Percentiles rank a stretch among this genome's conserved stretches.
Evolutionary conservation across 164 flowering plant genomes (phyloP).

Genomic region (Akebia trifoliata): DNA sequence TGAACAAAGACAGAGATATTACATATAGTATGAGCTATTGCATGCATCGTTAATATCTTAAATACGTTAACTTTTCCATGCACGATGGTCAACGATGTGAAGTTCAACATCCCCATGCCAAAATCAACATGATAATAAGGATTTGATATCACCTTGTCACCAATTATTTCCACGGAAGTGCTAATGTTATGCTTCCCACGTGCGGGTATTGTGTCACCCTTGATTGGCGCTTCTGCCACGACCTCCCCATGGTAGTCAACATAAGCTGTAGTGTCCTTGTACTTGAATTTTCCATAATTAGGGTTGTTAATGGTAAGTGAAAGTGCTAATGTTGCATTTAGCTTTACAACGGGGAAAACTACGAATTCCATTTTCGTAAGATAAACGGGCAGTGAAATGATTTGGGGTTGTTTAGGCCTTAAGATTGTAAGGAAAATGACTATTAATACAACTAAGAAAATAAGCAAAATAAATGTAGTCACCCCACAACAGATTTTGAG

Average conservation of each 20-base stretch:
- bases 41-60: constrained; percentile 31
- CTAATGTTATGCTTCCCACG: constrained; percentile 21
- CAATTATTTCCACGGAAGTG: constrained; percentile 17
- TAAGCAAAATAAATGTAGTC: constrained; percentile 18
- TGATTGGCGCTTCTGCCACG: constrained; percentile 31
- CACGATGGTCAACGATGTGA: constrained; percentile 27
- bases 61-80: constrained; percentile 30
- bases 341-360: constrained; percentile 3
- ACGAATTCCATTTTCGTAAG: constrained; percentile 11
- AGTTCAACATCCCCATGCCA: constrained; percentile 21
- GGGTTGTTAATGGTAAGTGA: constrained; percentile 28
- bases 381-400: constrained; percentile 16
- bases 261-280: constrained; percentile 19
- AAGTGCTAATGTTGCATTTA: constrained; percentile 26
- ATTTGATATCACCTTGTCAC: constrained; percentile 19
- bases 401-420: constrained; percentile 38
- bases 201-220: constrained; percentile 24
- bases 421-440: constrained; percentile 34
- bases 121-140: constrained; percentile 23
- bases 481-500: constrained; percentile 29
- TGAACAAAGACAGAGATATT: constrained; percentile 24
- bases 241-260: constrained; percentile 20
- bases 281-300: constrained; percentile 46
- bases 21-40: constrained; percentile 26
- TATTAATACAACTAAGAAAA: constrained; percentile 9